phyloP scores from a whole-genome alignment of 2,329 filamentous ascomycete species.

The Fusarium sterilihyphosum region DNA sequence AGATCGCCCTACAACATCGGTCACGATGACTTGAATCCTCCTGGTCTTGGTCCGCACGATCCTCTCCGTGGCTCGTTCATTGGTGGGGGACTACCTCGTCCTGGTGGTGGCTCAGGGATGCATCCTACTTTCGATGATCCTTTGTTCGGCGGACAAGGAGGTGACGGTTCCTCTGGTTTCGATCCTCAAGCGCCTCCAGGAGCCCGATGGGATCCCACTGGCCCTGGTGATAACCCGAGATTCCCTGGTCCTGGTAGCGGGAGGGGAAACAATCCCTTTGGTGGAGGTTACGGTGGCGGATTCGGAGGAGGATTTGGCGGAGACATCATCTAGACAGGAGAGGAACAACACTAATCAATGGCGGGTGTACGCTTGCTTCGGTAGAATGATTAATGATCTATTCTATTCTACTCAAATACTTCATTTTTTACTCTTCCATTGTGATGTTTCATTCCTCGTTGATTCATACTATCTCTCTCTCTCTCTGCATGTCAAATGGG shows the following conservation, averaged over 20 bases:
- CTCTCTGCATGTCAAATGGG: not conserved
- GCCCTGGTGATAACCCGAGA: conserved; percentile 68
- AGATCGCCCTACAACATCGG: conserved; percentile 76
- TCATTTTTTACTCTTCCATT: not conserved
- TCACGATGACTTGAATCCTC: conserved; percentile 87
- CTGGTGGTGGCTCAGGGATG: conserved; percentile 81
- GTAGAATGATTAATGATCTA: conserved; percentile 17
- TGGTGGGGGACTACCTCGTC: conserved; percentile 66
- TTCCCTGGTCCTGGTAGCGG: conserved; percentile 57
- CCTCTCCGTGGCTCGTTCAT: conserved; percentile 76
- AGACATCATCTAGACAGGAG: conserved; percentile 40
- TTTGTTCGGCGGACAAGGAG: conserved; percentile 68
- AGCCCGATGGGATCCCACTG: conserved; percentile 89
- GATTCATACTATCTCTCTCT: not conserved
- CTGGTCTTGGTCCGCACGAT: conserved; percentile 85
- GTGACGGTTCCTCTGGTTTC: conserved; percentile 46
- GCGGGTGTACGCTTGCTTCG: conserved; percentile 9
- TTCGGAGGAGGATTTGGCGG: conserved; percentile 43
- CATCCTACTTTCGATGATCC: conserved; percentile 95
- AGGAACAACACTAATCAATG: not conserved
- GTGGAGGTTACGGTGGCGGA: conserved; percentile 51
- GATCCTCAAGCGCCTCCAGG: conserved; percentile 85
- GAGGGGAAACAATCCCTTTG: conserved; percentile 52
- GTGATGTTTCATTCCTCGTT: not conserved
- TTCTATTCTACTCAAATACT: not conserved